These are phyloP conservation scores for Ceratobasidium sp. DNA, from an alignment of 1,284 basidiomycete species.

Conservation along the genomic window DNA sequence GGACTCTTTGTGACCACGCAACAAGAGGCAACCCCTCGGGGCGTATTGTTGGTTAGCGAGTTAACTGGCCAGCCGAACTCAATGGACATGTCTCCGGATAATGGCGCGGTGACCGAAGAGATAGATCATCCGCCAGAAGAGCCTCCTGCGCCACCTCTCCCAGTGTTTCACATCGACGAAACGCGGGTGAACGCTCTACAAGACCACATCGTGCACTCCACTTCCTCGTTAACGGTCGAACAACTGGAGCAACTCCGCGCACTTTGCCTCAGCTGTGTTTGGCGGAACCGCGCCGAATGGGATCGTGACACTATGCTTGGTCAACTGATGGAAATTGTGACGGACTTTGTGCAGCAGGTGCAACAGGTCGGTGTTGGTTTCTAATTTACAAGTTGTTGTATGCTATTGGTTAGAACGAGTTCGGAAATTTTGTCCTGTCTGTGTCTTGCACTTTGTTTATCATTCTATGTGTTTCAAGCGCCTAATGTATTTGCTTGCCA, in stretches of 20 bases:
- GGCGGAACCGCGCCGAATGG: slow-evolving; percentile 87
- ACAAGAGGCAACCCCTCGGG: background rate
- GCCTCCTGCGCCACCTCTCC: slow-evolving; percentile 46
- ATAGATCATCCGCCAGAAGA: slow-evolving; percentile 54
- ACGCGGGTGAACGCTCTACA: slow-evolving; percentile 24
- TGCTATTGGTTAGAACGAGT: too few species aligned
- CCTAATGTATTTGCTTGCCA: too few species aligned
- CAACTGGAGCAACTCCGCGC: slow-evolving; percentile 95
- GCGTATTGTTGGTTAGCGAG: background rate
- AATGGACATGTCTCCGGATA: slow-evolving; percentile 1
- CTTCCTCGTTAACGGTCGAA: slow-evolving; percentile 78
- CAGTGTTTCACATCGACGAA: slow-evolving; percentile 46
- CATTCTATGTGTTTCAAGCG: background rate
- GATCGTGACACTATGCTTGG: slow-evolving; percentile 76
- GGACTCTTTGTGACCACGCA: background rate
- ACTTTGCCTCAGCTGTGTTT: slow-evolving; percentile 81
- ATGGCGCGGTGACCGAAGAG: slow-evolving; percentile 34
- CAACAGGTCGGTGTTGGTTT: slow-evolving; percentile 28
- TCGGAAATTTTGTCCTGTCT: background rate
- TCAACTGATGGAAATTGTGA: slow-evolving; percentile 69
- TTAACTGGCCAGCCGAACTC: background rate
- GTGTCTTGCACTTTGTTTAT: background rate
- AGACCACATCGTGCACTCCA: slow-evolving; percentile 65
- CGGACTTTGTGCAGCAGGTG: slow-evolving; percentile 73
- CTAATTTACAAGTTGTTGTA: background rate